Conservation (phyloP, 768 basidiomycete species). For the Russula sp. region DNA sequence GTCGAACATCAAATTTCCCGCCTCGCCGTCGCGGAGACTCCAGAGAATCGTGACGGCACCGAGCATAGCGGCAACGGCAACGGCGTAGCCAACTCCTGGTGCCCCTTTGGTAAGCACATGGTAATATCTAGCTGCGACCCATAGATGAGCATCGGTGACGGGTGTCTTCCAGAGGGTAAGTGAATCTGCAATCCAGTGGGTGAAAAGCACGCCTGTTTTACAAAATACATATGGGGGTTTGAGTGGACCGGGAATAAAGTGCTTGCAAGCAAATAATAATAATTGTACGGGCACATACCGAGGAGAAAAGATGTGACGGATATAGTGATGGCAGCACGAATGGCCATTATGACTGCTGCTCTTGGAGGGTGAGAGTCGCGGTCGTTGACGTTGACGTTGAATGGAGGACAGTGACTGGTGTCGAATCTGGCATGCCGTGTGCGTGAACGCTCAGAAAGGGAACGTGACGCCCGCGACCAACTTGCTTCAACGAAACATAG, state of each 20-base stretch:
- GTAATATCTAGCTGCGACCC: conserved; percentile 82
- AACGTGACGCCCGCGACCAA: background rate
- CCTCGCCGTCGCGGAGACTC: conserved; percentile 73
- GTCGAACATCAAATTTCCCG: conserved; percentile 88
- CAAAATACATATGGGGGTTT: conserved; percentile 5
- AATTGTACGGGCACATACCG: conserved; percentile 46
- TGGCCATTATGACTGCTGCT: conserved; percentile 40
- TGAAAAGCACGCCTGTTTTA: conserved; percentile 67
- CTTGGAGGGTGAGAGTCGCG: background rate
- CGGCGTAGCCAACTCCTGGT: conserved; percentile 51
- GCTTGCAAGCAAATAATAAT: background rate
- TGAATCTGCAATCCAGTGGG: conserved; percentile 93
- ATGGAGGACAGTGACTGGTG: background rate
- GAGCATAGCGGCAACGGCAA: conserved; percentile 53
- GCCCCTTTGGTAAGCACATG: conserved; percentile 70
- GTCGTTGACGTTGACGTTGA: conserved; percentile 1
- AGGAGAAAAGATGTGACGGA: conserved; percentile 78
- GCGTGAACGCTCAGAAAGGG: background rate
- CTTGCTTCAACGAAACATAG: background rate
- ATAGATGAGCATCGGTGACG: conserved; percentile 73
- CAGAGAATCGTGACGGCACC: conserved; percentile 70
- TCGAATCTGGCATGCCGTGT: background rate
- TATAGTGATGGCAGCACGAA: conserved; percentile 71
- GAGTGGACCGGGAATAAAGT: conserved; percentile 10
- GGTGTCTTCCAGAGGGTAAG: conserved; percentile 87